Evolutionary conservation across 2,329 filamentous ascomycete species (phyloP).

Genomic region (Emydomyces testavorans): DNA sequence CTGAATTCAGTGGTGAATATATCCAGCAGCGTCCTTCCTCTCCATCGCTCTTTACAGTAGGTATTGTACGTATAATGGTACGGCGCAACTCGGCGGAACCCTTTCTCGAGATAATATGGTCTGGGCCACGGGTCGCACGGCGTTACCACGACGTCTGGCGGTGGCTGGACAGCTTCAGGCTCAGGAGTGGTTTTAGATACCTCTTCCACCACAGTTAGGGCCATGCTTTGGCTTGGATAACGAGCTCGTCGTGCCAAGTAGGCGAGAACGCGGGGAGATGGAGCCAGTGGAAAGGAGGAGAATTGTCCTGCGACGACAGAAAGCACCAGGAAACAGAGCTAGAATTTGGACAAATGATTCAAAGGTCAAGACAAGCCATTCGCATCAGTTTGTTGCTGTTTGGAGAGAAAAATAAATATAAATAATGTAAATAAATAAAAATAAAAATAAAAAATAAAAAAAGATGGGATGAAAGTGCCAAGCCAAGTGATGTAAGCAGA

Average conservation of each 20-base stretch:
- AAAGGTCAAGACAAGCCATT: no score
- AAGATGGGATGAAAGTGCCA: not conserved
- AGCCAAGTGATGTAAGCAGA: not conserved
- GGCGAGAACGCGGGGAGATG: constrained; percentile 31
- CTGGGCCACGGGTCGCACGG: constrained; percentile 44
- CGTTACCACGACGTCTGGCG: constrained; percentile 24
- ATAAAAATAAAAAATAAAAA: not conserved
- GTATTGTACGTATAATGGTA: constrained; percentile 95
- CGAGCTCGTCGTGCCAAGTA: constrained; percentile 31
- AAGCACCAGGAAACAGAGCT: not conserved
- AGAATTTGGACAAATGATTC: not conserved
- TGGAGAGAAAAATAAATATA: no score
- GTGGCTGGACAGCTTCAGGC: constrained; percentile 20
- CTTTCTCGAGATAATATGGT: constrained; percentile 75
- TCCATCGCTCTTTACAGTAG: constrained; percentile 87
- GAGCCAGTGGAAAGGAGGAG: constrained; percentile 23
- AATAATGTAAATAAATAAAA: no score
- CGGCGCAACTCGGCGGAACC: constrained; percentile 68
- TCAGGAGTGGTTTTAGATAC: constrained; percentile 4
- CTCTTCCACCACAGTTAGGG: constrained; percentile 26
- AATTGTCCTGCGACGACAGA: not conserved
- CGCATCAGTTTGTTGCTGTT: no score
- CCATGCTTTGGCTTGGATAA: constrained; percentile 28
- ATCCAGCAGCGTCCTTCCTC: constrained; percentile 66
- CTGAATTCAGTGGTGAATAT: constrained; percentile 88